phyloP scores from a whole-genome alignment of 2,329 filamentous ascomycete genomes.

The Cryphonectria japonica region DNA sequence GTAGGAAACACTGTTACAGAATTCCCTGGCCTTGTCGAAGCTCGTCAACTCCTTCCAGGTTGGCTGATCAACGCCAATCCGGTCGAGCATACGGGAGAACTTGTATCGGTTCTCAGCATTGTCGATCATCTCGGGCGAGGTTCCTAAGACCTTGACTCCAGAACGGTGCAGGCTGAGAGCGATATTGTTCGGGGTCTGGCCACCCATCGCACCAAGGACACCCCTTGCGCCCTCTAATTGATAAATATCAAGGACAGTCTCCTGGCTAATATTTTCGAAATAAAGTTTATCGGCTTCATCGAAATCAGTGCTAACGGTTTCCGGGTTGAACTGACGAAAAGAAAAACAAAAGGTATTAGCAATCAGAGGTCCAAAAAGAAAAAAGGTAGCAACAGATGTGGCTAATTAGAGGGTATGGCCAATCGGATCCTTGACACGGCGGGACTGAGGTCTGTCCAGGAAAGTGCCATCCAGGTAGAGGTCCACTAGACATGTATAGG shows the following conservation, averaged over 20 bases:
- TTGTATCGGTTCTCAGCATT: slow-evolving; percentile 97
- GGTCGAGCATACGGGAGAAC: slow-evolving; percentile 96
- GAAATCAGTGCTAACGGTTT: slow-evolving; percentile 88
- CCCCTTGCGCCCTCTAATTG: slow-evolving; percentile 81
- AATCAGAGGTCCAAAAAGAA: background rate
- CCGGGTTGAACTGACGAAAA: slow-evolving; percentile 63
- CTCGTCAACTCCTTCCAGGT: slow-evolving; percentile 98
- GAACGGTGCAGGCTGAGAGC: slow-evolving; percentile 84
- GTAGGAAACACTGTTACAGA: slow-evolving; percentile 88
- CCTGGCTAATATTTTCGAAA: slow-evolving; percentile 92
- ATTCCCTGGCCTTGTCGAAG: slow-evolving; percentile 84
- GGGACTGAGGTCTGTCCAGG: too few relatives aligned
- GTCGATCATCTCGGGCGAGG: slow-evolving; percentile 98
- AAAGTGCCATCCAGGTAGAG: too few relatives aligned
- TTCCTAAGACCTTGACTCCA: slow-evolving; percentile 91
- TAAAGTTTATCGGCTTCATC: slow-evolving; percentile 94
- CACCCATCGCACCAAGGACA: slow-evolving; percentile 93
- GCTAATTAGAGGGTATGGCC: slow-evolving; percentile 3
- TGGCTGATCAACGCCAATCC: slow-evolving; percentile 92
- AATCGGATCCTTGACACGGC: background rate
- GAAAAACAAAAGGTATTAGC: background rate
- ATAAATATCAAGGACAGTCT: slow-evolving; percentile 93
- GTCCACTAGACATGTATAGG: background rate
- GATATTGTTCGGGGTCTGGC: slow-evolving; percentile 98
- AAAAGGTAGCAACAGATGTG: slow-evolving; percentile 21